Evolutionary conservation across 768 basidiomycete species (phyloP).

Genomic region (Suillus variegatus): DNA sequence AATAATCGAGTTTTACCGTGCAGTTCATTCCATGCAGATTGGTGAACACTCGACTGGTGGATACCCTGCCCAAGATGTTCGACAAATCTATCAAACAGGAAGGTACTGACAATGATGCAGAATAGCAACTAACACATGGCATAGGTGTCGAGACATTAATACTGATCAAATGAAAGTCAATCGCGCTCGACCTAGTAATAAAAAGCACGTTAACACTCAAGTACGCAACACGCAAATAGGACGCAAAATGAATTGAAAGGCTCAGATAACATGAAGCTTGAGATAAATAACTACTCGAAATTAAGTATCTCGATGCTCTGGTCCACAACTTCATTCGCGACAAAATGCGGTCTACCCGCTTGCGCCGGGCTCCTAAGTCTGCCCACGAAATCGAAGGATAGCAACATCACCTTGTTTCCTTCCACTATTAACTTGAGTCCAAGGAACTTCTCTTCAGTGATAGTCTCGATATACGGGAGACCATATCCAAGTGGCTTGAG

Average conservation of each 20-base stretch:
- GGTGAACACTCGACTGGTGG: neutral
- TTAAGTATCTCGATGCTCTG: neutral
- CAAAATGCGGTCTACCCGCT: neutral
- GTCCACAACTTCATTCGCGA: neutral
- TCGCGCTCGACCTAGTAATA: too few relatives aligned
- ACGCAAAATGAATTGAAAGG: neutral
- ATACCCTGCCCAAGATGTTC: neutral
- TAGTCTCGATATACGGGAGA: neutral
- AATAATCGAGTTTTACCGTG: neutral
- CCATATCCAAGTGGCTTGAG: neutral
- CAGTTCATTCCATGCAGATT: neutral
- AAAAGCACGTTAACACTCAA: too few relatives aligned
- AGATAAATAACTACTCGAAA: neutral
- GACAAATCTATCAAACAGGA: neutral
- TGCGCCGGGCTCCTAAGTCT: neutral
- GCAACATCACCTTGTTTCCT: neutral
- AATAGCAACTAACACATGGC: neutral
- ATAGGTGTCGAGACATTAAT: too few relatives aligned
- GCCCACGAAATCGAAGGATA: neutral
- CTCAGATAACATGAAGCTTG: neutral
- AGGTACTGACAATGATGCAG: neutral
- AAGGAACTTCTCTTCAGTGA: neutral
- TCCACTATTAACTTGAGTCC: neutral
- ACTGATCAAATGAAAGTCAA: too few relatives aligned
- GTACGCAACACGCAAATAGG: neutral